Base-by-base conservation (phyloP, 2,329 filamentous ascomycete genomes). In the Macrophomina pseudophaseolina region DNA sequence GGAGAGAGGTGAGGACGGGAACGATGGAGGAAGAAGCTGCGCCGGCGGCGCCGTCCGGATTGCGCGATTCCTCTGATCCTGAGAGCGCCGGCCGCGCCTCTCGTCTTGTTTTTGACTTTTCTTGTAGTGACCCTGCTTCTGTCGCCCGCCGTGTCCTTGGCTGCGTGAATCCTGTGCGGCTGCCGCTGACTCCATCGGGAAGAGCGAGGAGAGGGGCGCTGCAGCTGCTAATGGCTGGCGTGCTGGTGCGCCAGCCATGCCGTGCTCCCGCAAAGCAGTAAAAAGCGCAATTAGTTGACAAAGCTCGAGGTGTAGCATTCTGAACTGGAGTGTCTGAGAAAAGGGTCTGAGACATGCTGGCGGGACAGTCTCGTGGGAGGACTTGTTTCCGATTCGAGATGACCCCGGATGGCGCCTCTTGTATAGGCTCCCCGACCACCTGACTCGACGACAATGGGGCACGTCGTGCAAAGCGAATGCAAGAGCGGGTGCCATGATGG, bases 31-130 rank as follows among this genome's bases (percentile, higher is more conserved):
- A n/a, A 30, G 14, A 7, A 6, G 56, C 42, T 7, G 28, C 56
- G 16, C 40, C 12, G 28, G 56, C 56, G 56, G 56, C 56, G 42
- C 56, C 40, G 33, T n/a, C 56, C 56, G 56, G 30, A 48, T 60
- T 60, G 56, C 56, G 56, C 56, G 40, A 60, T 60, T 23, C 35
- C 56, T 60, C 12, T 40, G 28, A 60, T 48, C 56, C 28, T 60
- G 56, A 28, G 4, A 28, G 28, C 28, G 7, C 12, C 23, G 53
- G 9, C 33, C 18, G 23, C n/a, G 7, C 4, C 28, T 44, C 54
- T 58, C 28, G 7, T 44, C 7, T 44, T 35, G 8, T 35, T 33
- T 32, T 28, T 35, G 12, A 28, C 33, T 42, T 8, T 16, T 18
- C 9, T 30, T 1, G 18, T 7, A 4, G 48, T 28, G 23, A 51